A percentile compares a stretch with the other conserved stretches of the same genome.
Conservation (phyloP, 768 basidiomycete species). For the Artomyces pyxidatus region DNA sequence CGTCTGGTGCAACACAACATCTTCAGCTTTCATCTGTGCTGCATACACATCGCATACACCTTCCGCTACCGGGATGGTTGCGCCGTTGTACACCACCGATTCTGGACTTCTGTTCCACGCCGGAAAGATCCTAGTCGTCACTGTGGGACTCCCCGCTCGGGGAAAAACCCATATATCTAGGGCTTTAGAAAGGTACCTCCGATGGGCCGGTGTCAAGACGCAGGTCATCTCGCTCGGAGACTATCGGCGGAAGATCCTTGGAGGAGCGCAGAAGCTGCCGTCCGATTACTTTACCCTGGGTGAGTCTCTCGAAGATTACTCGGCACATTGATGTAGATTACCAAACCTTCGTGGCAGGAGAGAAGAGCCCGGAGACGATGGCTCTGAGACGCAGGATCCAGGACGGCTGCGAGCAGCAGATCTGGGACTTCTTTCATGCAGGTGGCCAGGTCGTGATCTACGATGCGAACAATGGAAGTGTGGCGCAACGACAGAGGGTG, state of each 20-base stretch:
- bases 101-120: constrained; percentile 85
- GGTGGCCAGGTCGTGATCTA: constrained; percentile 97
- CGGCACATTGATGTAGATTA: background rate
- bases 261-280: constrained; percentile 81
- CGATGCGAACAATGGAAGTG: constrained; percentile 92
- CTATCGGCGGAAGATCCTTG: constrained; percentile 83
- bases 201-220: constrained; percentile 98
- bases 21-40: too few species aligned
- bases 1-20: too few species aligned
- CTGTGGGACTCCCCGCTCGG: constrained; percentile 88
- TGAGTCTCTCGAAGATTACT: constrained; percentile 24
- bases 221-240: constrained; percentile 93
- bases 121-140: constrained; percentile 89
- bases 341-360: constrained; percentile 32
- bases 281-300: constrained; percentile 88
- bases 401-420: constrained; percentile 79
- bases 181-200: constrained; percentile 90
- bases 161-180: constrained; percentile 97
- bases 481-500: constrained; percentile 54
- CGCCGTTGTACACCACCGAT: constrained; percentile 91
- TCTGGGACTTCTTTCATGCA: constrained; percentile 78
- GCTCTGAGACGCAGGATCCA: constrained; percentile 66
- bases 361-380: constrained; percentile 76
- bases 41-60: background rate
- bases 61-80: constrained; percentile 53